These are phyloP conservation scores for Fragaria iinumae DNA, from an alignment of 306 rosid genomes.

Conservation along the genomic window DNA sequence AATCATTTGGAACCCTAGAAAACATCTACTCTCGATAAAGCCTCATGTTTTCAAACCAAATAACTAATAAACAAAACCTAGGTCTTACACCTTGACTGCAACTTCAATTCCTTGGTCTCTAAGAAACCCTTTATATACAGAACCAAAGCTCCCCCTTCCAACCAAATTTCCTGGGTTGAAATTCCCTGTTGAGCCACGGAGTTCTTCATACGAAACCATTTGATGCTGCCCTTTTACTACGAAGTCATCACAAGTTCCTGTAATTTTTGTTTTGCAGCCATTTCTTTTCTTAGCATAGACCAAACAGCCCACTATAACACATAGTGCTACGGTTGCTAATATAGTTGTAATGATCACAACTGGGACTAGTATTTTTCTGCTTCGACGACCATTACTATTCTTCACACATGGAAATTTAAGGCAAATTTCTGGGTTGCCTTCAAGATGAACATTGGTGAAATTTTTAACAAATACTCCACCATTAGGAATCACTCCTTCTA, in stretches of 20 bases:
- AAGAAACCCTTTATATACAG: constrained; percentile 57
- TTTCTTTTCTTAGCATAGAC: constrained; percentile 30
- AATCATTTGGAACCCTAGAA: too few species aligned
- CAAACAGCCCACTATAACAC: constrained; percentile 31
- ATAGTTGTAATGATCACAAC: constrained; percentile 23
- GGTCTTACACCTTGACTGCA: constrained; percentile 54
- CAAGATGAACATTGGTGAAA: constrained; percentile 41
- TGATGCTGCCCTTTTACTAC: constrained; percentile 32
- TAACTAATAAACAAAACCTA: too few species aligned
- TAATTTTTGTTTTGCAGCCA: constrained; percentile 18
- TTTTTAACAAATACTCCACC: constrained; percentile 48
- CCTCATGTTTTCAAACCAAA: too few species aligned
- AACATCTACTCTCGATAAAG: too few species aligned
- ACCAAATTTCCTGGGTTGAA: constrained; percentile 46
- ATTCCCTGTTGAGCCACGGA: constrained; percentile 54
- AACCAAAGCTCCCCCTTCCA: constrained; percentile 67
- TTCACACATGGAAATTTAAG: constrained; percentile 27
- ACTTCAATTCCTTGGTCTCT: constrained; percentile 36
- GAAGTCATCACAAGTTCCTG: constrained; percentile 17
- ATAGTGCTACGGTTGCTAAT: constrained; percentile 15
- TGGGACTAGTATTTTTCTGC: constrained; percentile 24
- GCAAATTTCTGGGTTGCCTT: constrained; percentile 67
- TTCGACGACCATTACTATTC: background rate
- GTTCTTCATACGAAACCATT: constrained; percentile 54
- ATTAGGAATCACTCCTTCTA: constrained; percentile 60